These are phyloP conservation scores for Tetrapisispora iriomotensis DNA, from an alignment of 805 yeast genomes.

Conservation along the genomic window DNA sequence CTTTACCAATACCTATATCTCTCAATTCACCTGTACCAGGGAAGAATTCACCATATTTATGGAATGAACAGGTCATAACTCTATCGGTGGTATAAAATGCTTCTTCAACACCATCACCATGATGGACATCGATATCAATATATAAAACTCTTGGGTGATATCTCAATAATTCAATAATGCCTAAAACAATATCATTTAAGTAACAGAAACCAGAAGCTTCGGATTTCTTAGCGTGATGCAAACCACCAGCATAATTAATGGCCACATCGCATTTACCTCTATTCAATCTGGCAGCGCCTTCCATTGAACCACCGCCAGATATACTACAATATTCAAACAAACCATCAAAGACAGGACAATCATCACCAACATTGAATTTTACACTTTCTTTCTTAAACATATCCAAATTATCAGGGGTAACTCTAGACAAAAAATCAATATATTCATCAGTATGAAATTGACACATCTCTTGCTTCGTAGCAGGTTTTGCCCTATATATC, in stretches of 20 bases:
- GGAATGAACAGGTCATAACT: slow-evolving; percentile 94
- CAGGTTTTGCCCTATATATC: slow-evolving; percentile 93
- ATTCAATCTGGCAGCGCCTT: slow-evolving; percentile 79
- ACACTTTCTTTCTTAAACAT: slow-evolving; percentile 79
- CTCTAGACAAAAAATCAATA: slow-evolving; percentile 82
- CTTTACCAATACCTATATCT: slow-evolving; percentile 82
- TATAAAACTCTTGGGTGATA: slow-evolving; percentile 89
- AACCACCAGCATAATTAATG: slow-evolving; percentile 92
- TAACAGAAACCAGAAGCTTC: slow-evolving; percentile 96
- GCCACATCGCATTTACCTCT: slow-evolving; percentile 89
- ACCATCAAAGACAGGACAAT: slow-evolving; percentile 92
- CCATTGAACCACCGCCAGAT: slow-evolving; percentile 89
- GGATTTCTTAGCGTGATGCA: slow-evolving; percentile 90
- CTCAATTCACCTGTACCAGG: slow-evolving; percentile 95
- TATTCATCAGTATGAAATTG: slow-evolving; percentile 98
- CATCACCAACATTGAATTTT: slow-evolving; percentile 86
- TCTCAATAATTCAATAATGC: slow-evolving; percentile 72
- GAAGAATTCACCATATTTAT: slow-evolving; percentile 91
- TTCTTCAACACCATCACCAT: slow-evolving; percentile 97
- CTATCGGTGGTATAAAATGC: slow-evolving; percentile 92
- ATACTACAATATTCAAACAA: slow-evolving; percentile 81
- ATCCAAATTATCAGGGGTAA: slow-evolving; percentile 85
- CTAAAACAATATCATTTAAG: slow-evolving; percentile 85
- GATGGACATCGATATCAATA: slow-evolving; percentile 91
- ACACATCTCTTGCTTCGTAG: slow-evolving; percentile 95